Evolutionary conservation across 1,284 basidiomycete genomes (phyloP).

Genomic region (Ganoderma boninense): DNA sequence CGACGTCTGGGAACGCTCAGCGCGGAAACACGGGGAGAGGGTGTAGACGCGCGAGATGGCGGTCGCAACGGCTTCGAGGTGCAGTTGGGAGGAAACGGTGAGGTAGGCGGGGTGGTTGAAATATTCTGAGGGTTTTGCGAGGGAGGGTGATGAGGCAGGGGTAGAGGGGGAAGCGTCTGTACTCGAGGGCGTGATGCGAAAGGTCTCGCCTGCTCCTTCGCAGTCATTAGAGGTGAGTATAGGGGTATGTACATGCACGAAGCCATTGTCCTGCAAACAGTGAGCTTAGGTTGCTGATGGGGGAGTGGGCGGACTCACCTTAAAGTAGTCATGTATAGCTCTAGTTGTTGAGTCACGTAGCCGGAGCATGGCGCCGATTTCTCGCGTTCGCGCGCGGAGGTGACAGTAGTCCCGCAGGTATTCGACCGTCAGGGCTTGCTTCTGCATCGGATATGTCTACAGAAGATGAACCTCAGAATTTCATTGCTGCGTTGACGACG

Average conservation of each 20-base stretch:
- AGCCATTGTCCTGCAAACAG: conserved; percentile 69
- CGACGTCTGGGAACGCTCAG: conserved; percentile 88
- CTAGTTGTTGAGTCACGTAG: conserved; percentile 68
- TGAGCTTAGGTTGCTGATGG: conserved; percentile 6
- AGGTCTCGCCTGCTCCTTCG: conserved; percentile 97
- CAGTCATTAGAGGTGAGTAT: conserved; percentile 93
- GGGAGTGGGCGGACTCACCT: conserved; percentile 55
- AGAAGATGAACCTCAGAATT: not conserved
- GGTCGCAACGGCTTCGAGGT: conserved; percentile 89
- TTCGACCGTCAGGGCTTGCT: conserved; percentile 77
- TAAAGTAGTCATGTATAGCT: conserved; percentile 69
- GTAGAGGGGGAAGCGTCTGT: conserved; percentile 27
- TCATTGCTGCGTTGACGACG: not conserved
- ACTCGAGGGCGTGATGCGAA: conserved; percentile 63
- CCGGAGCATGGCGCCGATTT: conserved; percentile 77
- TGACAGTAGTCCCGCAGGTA: conserved; percentile 87
- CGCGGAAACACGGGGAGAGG: conserved; percentile 91
- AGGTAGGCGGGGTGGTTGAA: conserved; percentile 84
- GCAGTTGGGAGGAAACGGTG: conserved; percentile 95
- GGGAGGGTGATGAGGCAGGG: conserved; percentile 27
- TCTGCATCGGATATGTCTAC: conserved; percentile 88
- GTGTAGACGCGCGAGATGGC: conserved; percentile 89
- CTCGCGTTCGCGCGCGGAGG: conserved; percentile 80
- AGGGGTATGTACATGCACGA: conserved; percentile 85
- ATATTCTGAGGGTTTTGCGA: conserved; percentile 55